A percentile compares a stretch with the other conserved stretches of the same genome.
phyloP scores from a whole-genome alignment of 139 green algal species.

The Haematococcus sp. region DNA sequence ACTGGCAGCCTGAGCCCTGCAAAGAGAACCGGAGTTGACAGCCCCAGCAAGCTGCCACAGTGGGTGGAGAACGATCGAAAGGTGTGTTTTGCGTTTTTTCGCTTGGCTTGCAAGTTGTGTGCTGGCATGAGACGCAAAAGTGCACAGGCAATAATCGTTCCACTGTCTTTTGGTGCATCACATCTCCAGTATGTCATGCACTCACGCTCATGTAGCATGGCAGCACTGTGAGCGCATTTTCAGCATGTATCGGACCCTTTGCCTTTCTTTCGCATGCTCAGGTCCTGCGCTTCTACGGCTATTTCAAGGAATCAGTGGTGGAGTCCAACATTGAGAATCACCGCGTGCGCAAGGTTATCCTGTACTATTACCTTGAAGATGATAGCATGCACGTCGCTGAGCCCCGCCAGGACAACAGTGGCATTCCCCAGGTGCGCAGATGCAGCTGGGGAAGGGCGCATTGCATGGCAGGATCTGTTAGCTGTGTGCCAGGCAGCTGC shows the following conservation, averaged over 20 bases:
- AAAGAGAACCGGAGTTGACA: neutral
- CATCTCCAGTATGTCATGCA: neutral
- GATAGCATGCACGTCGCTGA: conserved; percentile 84
- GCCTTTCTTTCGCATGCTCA: too few relatives aligned
- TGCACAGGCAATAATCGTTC: too few relatives aligned
- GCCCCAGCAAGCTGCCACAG: conserved; percentile 55
- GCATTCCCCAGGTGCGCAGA: conserved; percentile 67
- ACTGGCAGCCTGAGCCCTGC: conserved; percentile 2
- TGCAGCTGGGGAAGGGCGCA: neutral
- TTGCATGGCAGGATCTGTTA: too few relatives aligned
- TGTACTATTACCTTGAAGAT: conserved; percentile 92
- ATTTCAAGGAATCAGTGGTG: conserved; percentile 83
- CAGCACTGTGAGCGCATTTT: too few relatives aligned
- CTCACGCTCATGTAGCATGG: neutral
- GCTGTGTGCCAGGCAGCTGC: too few relatives aligned
- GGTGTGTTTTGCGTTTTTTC: conserved; percentile 35
- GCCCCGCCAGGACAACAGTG: conserved; percentile 84
- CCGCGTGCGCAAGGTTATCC: conserved; percentile 73
- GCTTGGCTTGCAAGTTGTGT: neutral
- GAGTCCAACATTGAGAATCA: conserved; percentile 77
- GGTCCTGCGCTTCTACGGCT: conserved; percentile 91
- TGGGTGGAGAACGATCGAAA: conserved; percentile 83
- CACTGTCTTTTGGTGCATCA: too few relatives aligned
- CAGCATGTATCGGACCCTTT: too few relatives aligned
- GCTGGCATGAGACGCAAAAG: too few relatives aligned